Base-by-base conservation (phyloP, 768 basidiomycete species). In the Boletus speciosus region DNA sequence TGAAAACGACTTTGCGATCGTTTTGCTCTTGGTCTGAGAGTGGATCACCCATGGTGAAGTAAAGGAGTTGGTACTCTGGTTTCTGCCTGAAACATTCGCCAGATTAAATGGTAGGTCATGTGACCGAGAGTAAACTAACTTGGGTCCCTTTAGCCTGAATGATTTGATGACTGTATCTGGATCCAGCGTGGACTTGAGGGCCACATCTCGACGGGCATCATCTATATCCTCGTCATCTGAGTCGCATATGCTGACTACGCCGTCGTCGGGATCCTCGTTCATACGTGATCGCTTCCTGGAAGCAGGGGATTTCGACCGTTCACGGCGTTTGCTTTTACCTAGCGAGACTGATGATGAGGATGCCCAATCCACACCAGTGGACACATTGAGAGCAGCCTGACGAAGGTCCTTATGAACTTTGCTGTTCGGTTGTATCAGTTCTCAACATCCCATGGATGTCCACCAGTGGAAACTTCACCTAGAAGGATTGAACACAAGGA, bases 401-500 rank as follows among this genome's bases (percentile, higher is more conserved):
- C 61, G 69, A 61, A 58, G 42, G 11, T 36, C 39, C 40, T 41
- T 51, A 45, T 25, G 51, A 23, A 55, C 19, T 42, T 21, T 59
- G 47, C 58, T 69, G 61, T 45, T 44, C 4, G 9, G 7, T 34
- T 27, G 25, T 27, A 40, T 61, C 35, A 57, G 38, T 49, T 39
- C 27, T 36, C 16, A 32, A 44, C 40, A 25, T 25, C 32, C 39
- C 19, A 47, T 32, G 1, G 55, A 21, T 27, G 45, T 57, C 23
- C 50, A 57, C 10, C 63, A 11, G 31, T 37, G 11, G 19, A 50
- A 23, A 55, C 51, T 75, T 61, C 56, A 88, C 90, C 65, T 76
- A 15, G 82, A 81, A 16, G 93, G 90, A 73, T 97, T 91, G 58
- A 93, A 91, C 7, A 80, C 74, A 14, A 96, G 74, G 9, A 97